Percentiles rank a stretch among this genome's conserved stretches.
Conservation (phyloP, 2,329 filamentous ascomycete genomes). For the Scedosporium boydii region DNA sequence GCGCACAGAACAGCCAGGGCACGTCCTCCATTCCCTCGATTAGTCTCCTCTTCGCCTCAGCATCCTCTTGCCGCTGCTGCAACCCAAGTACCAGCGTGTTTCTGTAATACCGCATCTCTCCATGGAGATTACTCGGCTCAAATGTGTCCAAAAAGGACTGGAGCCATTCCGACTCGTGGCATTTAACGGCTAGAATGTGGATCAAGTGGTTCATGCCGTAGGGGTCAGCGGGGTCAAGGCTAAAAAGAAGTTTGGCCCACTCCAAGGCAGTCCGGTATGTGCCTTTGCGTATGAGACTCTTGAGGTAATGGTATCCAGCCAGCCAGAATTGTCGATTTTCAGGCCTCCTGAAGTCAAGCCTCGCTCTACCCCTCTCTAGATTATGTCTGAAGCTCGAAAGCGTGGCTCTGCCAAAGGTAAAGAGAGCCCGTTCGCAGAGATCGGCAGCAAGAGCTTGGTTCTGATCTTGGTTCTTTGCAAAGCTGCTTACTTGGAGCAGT, state of each 20-base stretch:
- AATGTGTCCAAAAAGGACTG: conserved; percentile 53
- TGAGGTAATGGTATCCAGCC: conserved; percentile 79
- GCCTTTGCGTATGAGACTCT: conserved; percentile 77
- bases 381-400: conserved; percentile 73
- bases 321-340: conserved; percentile 94
- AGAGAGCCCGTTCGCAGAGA: conserved; percentile 81
- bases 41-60: conserved; percentile 56
- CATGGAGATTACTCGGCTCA: conserved; percentile 24
- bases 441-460: conserved; percentile 81
- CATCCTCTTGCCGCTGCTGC: conserved; percentile 57
- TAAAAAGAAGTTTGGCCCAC: conserved; percentile 79
- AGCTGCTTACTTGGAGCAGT: conserved; percentile 84
- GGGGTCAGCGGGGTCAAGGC: conserved; percentile 66
- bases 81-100: conserved; percentile 72
- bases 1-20: conserved; percentile 74
- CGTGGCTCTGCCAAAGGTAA: conserved; percentile 83
- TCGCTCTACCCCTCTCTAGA: conserved; percentile 67
- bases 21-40: conserved; percentile 58
- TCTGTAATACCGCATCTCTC: conserved; percentile 54
- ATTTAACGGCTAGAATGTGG: conserved; percentile 76
- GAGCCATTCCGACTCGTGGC: conserved; percentile 67
- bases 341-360: conserved; percentile 68
- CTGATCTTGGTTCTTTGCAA: conserved; percentile 74
- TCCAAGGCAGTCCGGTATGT: conserved; percentile 89
- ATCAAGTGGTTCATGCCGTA: conserved; percentile 75